Percentiles rank a stretch among this genome's conserved stretches.
These are phyloP conservation scores for Pestalotiopsis sp. DNA, from an alignment of 2,329 filamentous ascomycete genomes.

Conservation along the genomic window DNA sequence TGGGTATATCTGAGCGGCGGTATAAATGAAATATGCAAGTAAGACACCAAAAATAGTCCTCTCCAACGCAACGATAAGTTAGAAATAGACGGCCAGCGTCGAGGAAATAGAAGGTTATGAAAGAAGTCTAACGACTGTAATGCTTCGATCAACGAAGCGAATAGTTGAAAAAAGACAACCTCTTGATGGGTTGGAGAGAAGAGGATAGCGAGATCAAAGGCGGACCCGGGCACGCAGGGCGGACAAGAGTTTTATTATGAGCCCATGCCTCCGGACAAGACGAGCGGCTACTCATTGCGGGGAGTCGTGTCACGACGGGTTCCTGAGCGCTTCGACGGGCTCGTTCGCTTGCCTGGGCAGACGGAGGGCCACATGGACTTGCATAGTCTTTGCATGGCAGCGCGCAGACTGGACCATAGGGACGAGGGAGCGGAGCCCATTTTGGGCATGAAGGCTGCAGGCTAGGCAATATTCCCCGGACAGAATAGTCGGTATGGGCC, in stretches of 20 bases:
- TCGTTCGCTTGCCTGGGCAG: conserved; percentile 15
- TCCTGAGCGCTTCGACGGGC: conserved; percentile 31
- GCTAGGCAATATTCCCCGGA: conserved; percentile 17
- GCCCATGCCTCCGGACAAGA: conserved; percentile 18
- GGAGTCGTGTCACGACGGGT: conserved; percentile 21
- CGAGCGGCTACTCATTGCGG: conserved; percentile 33
- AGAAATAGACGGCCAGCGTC: conserved; percentile 36
- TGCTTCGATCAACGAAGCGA: conserved; percentile 50
- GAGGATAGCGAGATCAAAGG: conserved; percentile 25
- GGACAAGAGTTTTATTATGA: conserved; percentile 32
- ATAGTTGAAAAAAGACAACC: conserved; percentile 36
- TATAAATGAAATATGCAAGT: conserved; percentile 24
- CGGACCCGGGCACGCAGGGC: conserved; percentile 26
- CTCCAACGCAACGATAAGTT: conserved; percentile 20
- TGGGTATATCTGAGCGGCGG: conserved; percentile 25
- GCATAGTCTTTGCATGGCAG: conserved; percentile 25
- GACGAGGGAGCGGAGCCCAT: conserved; percentile 24
- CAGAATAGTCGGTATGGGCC: conserved; percentile 25
- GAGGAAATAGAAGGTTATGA: conserved; percentile 31
- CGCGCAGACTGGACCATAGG: conserved; percentile 29
- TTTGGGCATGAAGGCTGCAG: conserved; percentile 29
- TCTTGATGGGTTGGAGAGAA: conserved; percentile 33
- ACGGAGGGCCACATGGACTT: conserved; percentile 24
- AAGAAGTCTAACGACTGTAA: conserved; percentile 41
- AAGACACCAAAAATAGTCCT: conserved; percentile 23